These are phyloP conservation scores for Houttuynia cordata DNA, from an alignment of 164 flowering plant genomes.

Conservation along the genomic window DNA sequence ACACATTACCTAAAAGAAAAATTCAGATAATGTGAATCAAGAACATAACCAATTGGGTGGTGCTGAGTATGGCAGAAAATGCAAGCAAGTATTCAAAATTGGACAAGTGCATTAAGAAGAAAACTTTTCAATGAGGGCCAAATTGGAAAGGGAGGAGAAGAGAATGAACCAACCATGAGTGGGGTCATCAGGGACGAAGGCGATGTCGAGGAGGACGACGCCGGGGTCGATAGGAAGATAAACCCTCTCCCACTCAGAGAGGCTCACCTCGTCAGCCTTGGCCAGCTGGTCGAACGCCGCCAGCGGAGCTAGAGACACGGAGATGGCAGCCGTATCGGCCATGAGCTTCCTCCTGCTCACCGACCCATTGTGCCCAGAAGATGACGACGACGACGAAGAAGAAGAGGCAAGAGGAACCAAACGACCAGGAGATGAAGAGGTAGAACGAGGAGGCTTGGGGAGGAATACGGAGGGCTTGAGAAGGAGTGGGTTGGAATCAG, in stretches of 20 bases:
- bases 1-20: too few relatives aligned
- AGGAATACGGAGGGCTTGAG: constrained; percentile 18
- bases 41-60: too few relatives aligned
- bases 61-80: too few relatives aligned
- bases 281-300: constrained; percentile 20
- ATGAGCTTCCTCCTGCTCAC: constrained; percentile 30
- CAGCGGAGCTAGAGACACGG: constrained; percentile 15
- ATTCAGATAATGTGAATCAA: too few relatives aligned
- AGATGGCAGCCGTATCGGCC: constrained; percentile 28
- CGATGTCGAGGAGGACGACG: constrained; percentile 91
- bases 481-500: constrained; percentile 15
- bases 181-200: constrained; percentile 84
- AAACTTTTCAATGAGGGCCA: neutral
- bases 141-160: neutral
- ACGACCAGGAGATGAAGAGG: neutral
- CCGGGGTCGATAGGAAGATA: constrained; percentile 86
- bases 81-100: neutral
- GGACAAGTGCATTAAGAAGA: neutral
- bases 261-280: constrained; percentile 34
- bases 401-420: constrained; percentile 9
- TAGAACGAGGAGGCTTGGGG: neutral
- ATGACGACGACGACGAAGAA: constrained; percentile 5
- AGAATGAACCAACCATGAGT: constrained; percentile 40
- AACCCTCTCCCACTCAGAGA: constrained; percentile 86
- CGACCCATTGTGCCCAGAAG: constrained; percentile 2